phyloP scores from a whole-genome alignment of 2,329 filamentous ascomycete species.

The Fusarium sp. region DNA sequence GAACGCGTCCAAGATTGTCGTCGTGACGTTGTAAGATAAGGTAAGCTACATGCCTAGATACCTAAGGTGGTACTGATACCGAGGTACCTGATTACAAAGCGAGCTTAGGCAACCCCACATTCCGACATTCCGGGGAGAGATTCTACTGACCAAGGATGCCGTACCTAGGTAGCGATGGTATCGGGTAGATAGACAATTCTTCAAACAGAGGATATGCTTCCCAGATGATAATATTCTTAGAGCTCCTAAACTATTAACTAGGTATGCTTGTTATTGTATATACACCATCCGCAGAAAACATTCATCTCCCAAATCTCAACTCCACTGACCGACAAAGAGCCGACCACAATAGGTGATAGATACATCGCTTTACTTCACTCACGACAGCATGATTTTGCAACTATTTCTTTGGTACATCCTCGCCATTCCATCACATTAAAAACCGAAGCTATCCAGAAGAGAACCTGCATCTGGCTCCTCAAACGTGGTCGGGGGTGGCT shows the following conservation, averaged over 20 bases:
- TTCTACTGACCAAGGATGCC: too few species aligned
- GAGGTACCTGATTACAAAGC: conserved; percentile 10
- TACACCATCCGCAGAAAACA: neutral
- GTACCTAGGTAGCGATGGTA: too few species aligned
- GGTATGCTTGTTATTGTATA: neutral
- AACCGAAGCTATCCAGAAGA: conserved; percentile 92
- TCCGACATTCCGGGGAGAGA: neutral
- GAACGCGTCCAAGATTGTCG: conserved; percentile 11
- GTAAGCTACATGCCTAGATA: neutral
- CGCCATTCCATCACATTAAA: conserved; percentile 64
- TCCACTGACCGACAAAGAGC: neutral
- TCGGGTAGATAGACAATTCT: neutral
- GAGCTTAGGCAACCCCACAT: conserved; percentile 11
- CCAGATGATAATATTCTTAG: neutral
- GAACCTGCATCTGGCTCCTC: conserved; percentile 93
- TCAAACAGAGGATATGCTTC: neutral
- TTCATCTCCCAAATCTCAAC: conserved; percentile 3
- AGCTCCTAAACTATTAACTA: neutral
- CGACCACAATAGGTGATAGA: neutral
- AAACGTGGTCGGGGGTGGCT: conserved; percentile 82
- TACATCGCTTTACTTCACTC: neutral
- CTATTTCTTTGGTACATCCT: neutral
- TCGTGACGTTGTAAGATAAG: conserved; percentile 11
- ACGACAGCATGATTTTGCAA: neutral
- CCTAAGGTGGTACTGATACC: neutral